phyloP scores from a whole-genome alignment of 1,284 basidiomycete genomes.

The Caloboletus firmus region DNA sequence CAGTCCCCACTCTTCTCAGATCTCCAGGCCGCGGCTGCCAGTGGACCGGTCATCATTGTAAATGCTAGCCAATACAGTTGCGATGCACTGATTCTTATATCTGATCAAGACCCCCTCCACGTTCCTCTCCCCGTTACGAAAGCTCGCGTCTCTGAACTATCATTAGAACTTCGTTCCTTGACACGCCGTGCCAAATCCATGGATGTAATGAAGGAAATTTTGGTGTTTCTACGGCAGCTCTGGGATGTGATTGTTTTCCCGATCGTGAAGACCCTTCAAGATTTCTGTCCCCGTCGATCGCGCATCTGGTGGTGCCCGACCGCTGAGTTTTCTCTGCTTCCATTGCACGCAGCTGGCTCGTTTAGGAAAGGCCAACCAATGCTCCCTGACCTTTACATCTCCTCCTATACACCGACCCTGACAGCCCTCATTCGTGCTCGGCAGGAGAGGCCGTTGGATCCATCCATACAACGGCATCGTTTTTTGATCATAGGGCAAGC shows the following conservation, averaged over 20 bases:
- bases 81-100: not conserved
- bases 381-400: no score
- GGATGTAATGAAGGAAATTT: not conserved
- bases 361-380: no score
- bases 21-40: no score
- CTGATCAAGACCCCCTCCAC: slow-evolving; percentile 10
- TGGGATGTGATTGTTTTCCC: slow-evolving; percentile 31
- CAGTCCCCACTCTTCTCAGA: no score
- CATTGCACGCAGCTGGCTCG: no score
- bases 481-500: slow-evolving; percentile 17
- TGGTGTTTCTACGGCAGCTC: slow-evolving; percentile 18
- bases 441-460: no score
- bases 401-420: no score
- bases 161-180: not conserved
- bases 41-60: no score
- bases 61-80: not conserved
- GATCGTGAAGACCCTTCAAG: slow-evolving; percentile 18
- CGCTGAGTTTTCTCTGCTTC: no score
- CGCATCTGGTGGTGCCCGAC: slow-evolving; percentile 45
- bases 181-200: not conserved
- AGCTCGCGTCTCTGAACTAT: not conserved
- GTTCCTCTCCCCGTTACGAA: slow-evolving; percentile 7
- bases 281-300: slow-evolving; percentile 14
- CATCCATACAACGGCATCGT: not conserved
- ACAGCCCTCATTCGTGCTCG: no score